Percentiles rank a stretch among this genome's conserved stretches.
Evolutionary conservation across 2,329 filamentous ascomycete species (phyloP).

Genomic region (Pleoardoris graminearum): DNA sequence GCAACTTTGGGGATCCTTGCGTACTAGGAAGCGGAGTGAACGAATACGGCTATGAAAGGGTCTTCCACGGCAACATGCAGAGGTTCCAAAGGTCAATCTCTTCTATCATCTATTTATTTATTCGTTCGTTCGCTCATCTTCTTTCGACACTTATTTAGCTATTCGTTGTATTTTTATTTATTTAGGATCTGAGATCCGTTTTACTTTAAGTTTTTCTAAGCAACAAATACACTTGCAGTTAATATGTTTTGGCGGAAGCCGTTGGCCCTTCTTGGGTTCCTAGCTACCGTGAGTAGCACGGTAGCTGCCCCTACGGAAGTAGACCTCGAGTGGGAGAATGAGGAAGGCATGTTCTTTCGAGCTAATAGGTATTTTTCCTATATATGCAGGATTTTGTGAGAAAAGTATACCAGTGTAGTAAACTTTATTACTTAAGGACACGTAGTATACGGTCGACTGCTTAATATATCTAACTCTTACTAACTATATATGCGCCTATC

Average conservation of each 20-base stretch:
- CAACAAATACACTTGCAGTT: constrained; percentile 1
- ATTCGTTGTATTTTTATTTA: background rate
- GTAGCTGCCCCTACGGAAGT: constrained; percentile 2
- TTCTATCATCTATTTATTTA: background rate
- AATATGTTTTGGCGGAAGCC: constrained; percentile 2
- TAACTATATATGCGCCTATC: constrained; percentile 3
- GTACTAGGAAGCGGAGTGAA: background rate
- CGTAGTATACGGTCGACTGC: background rate
- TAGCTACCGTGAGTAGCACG: constrained; percentile 3
- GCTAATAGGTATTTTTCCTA: constrained; percentile 1
- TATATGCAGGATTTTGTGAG: background rate
- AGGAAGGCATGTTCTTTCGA: background rate
- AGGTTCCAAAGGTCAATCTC: background rate
- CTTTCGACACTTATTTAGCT: background rate
- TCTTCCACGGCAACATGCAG: background rate
- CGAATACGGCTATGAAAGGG: background rate
- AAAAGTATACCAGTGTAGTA: background rate
- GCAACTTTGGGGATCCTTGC: background rate
- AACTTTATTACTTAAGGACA: background rate
- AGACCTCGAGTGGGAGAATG: background rate
- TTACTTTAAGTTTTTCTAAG: background rate
- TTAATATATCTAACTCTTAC: background rate
- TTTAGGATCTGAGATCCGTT: constrained; percentile 1
- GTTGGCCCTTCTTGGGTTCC: constrained; percentile 1
- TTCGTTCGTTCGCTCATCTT: constrained; percentile 2